These are phyloP conservation scores for Scheffersomyces parashehatae DNA, from an alignment of 1,139 yeast genomes.

Conservation along the genomic window DNA sequence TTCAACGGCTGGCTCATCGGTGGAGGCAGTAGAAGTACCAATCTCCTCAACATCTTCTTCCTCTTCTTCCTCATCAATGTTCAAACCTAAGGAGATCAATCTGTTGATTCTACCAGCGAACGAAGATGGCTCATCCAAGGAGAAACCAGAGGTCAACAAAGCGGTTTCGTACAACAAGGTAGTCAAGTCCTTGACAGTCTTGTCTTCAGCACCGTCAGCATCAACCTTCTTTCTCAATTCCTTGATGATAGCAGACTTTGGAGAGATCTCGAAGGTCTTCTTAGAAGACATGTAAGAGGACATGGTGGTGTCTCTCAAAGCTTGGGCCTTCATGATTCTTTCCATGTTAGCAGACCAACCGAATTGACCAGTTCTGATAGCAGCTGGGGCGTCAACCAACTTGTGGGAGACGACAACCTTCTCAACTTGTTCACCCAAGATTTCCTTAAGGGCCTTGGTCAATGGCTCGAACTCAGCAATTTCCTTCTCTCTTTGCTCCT, in stretches of 20 bases:
- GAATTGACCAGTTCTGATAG: conserved; percentile 99
- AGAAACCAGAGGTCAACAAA: conserved; percentile 96
- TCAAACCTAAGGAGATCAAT: conserved; percentile 95
- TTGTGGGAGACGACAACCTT: conserved; percentile 98
- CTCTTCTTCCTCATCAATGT: conserved; percentile 89
- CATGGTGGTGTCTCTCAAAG: conserved; percentile 98
- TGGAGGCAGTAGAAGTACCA: conserved; percentile 50
- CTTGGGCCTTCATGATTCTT: conserved; percentile 99
- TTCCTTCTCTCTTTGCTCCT: conserved; percentile 90
- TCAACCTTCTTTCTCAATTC: conserved; percentile 97
- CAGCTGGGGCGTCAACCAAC: conserved; percentile 98
- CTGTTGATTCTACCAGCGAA: conserved; percentile 98
- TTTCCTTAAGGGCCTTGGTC: conserved; percentile 93
- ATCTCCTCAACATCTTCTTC: conserved; percentile 48
- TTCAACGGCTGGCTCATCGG: conserved; percentile 73
- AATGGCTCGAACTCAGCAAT: conserved; percentile 88
- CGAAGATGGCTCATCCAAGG: conserved; percentile 96
- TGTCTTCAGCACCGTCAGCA: conserved; percentile 95
- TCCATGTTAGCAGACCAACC: conserved; percentile 99
- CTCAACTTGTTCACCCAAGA: conserved; percentile 98
- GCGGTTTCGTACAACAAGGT: conserved; percentile 97
- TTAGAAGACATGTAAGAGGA: conserved; percentile 99
- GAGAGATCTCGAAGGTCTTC: conserved; percentile 98
- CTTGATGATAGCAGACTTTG: conserved; percentile 91
- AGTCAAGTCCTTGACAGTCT: conserved; percentile 97